Base-by-base conservation (phyloP, 1,139 yeast species). In the Yueomyces sp. region DNA sequence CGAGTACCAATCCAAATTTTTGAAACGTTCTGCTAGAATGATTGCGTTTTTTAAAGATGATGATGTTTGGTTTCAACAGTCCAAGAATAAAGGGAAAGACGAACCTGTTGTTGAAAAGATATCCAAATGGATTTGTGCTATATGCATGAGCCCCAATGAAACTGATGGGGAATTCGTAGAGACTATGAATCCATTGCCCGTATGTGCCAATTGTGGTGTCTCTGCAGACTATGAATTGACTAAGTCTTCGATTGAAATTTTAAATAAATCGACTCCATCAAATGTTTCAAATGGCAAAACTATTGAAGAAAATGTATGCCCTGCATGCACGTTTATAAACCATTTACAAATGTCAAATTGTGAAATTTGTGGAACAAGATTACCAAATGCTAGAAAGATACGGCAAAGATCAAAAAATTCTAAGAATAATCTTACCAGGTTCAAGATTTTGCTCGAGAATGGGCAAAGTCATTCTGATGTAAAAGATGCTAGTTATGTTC, bases 241-340 rank as follows among this genome's bases (percentile, higher is more conserved):
- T 49, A 46, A 57, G 47, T 37, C 52, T 61, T 39, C 53, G 52
- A 49, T 50, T 45, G 43, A 39, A 49, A 40, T 41, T 7, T 30
- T 11, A 11, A 7, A 7, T 7, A 30, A 7, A 7, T 30, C 32
- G 2, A 30, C 32, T 7, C 19, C 19, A 19, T 19, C 19, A 19
- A 19, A 19, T 7, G 32, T 11, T 30, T 2, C 32, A 35, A 30
- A 28, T 12, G 9, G 27, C 31, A 9, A 28, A 4, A 12, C 6
- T 39, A 40, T 57, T 2, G 51, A 51, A 39, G 60, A 66, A 69
- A 74, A 43, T 67, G 70, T 70, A 40, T 91, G 98, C 51, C 79
- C 87, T 0, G 69, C 73, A 39, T 91, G 97, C 55, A 91, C 97
- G 0, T 91, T 89, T 55, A 66, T 76, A 12, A 91, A 91, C 57